phyloP scores from a whole-genome alignment of 495 filamentous ascomycete genomes.

The Aspergillus asperescens region DNA sequence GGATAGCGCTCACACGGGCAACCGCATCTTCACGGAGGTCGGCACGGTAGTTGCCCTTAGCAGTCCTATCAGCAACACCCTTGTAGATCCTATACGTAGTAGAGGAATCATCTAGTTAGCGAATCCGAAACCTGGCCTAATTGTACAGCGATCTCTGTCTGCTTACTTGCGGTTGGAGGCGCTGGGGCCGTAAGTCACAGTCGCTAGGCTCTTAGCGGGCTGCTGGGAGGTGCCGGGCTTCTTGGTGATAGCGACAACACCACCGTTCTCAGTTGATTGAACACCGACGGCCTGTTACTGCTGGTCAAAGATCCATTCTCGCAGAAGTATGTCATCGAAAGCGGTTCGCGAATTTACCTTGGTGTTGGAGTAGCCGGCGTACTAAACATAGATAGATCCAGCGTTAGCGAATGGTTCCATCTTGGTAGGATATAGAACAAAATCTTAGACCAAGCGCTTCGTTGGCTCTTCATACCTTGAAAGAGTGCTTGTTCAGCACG shows the following conservation, averaged over 20 bases:
- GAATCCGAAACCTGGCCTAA: background rate
- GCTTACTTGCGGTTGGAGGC: constrained; percentile 73
- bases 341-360: constrained; percentile 60
- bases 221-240: constrained; percentile 61
- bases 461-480: constrained; percentile 60
- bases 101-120: constrained; percentile 16
- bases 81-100: constrained; percentile 68
- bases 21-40: constrained; percentile 85
- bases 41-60: constrained; percentile 77
- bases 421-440: background rate
- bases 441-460: background rate
- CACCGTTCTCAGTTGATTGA: constrained; percentile 58
- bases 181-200: constrained; percentile 60
- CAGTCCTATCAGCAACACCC: constrained; percentile 69
- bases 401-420: constrained; percentile 23
- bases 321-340: constrained; percentile 11
- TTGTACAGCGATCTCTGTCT: background rate
- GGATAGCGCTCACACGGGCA: constrained; percentile 82
- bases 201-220: constrained; percentile 59
- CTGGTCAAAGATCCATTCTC: constrained; percentile 5
- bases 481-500: constrained; percentile 78
- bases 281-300: constrained; percentile 72
- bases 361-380: constrained; percentile 85
- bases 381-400: constrained; percentile 41
- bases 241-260: constrained; percentile 75